Evolutionary conservation across 1,139 yeast genomes (phyloP).

Genomic region (Lodderomyces jiufengensis): DNA sequence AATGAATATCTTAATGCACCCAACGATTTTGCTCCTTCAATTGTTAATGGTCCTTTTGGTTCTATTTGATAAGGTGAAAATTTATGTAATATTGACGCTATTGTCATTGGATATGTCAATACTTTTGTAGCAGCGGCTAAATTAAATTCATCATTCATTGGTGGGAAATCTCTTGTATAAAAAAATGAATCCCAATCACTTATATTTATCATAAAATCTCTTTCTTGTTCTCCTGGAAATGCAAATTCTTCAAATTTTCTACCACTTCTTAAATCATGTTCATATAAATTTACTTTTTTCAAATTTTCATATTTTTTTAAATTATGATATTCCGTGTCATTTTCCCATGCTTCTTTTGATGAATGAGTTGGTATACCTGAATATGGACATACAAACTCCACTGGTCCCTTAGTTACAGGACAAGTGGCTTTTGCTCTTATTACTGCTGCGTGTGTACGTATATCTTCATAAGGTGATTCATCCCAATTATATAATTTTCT

Average conservation of each 20-base stretch:
- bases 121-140: slow-evolving; percentile 93
- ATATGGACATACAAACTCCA: slow-evolving; percentile 83
- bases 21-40: slow-evolving; percentile 89
- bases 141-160: slow-evolving; percentile 97
- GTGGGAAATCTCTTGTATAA: slow-evolving; percentile 87
- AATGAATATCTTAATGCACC: slow-evolving; percentile 89
- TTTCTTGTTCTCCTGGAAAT: slow-evolving; percentile 78
- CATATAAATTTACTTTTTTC: slow-evolving; percentile 85
- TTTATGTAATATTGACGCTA: slow-evolving; percentile 78
- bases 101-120: slow-evolving; percentile 87
- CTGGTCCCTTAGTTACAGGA: slow-evolving; percentile 81
- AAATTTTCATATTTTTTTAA: slow-evolving; percentile 65
- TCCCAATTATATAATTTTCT: slow-evolving; percentile 56
- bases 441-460: slow-evolving; percentile 87
- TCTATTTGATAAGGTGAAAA: slow-evolving; percentile 77
- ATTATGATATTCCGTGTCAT: slow-evolving; percentile 69
- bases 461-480: slow-evolving; percentile 81
- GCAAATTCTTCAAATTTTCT: slow-evolving; percentile 93
- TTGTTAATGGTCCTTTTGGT: slow-evolving; percentile 83
- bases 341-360: slow-evolving; percentile 83
- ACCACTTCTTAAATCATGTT: slow-evolving; percentile 92
- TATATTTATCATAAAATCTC: slow-evolving; percentile 75
- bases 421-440: slow-evolving; percentile 86
- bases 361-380: slow-evolving; percentile 98
- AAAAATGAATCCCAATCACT: slow-evolving; percentile 89